Evolutionary conservation across 805 yeast species (phyloP).

Genomic region (Cyberlindnera americana): DNA sequence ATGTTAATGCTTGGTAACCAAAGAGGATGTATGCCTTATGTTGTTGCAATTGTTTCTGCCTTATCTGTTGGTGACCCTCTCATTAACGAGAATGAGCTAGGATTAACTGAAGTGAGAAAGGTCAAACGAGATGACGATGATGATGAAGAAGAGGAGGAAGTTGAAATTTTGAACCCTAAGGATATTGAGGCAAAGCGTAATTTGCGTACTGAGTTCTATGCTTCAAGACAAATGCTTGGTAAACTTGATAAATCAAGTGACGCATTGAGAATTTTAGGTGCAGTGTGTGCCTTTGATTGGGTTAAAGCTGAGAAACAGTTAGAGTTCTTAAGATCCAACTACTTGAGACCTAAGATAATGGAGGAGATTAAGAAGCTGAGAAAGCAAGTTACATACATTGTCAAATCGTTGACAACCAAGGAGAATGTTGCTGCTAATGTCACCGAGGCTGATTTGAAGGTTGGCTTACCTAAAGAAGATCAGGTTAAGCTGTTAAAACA

Average conservation of each 20-base stretch:
- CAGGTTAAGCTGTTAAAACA: conserved; percentile 84
- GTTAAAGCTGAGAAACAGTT: conserved; percentile 46
- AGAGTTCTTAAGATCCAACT: conserved; percentile 55
- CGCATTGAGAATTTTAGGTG: conserved; percentile 69
- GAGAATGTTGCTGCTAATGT: conserved; percentile 54
- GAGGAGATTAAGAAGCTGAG: conserved; percentile 81
- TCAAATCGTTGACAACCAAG: conserved; percentile 57
- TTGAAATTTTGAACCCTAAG: conserved; percentile 32
- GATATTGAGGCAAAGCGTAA: conserved; percentile 35
- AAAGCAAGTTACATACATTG: conserved; percentile 73
- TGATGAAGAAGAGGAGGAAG: conserved; percentile 31
- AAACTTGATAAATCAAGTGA: conserved; percentile 74
- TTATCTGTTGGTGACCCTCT: conserved; percentile 93
- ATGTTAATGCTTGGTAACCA: conserved; percentile 88
- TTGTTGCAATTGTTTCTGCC: conserved; percentile 90
- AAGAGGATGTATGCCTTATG: conserved; percentile 75
- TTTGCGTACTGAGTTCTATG: conserved; percentile 48
- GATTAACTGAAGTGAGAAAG: conserved; percentile 35
- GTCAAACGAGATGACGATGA: conserved; percentile 26
- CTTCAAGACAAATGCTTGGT: conserved; percentile 58
- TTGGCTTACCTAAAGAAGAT: conserved; percentile 61
- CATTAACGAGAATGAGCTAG: conserved; percentile 68
- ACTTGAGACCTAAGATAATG: conserved; percentile 75
- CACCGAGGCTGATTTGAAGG: conserved; percentile 41
- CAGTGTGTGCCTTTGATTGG: conserved; percentile 84